A percentile compares a stretch with the other conserved stretches of the same genome.
These are phyloP conservation scores for Phoenix dactylifera DNA, from an alignment of 176 grass and related monocot species.

Conservation along the genomic window DNA sequence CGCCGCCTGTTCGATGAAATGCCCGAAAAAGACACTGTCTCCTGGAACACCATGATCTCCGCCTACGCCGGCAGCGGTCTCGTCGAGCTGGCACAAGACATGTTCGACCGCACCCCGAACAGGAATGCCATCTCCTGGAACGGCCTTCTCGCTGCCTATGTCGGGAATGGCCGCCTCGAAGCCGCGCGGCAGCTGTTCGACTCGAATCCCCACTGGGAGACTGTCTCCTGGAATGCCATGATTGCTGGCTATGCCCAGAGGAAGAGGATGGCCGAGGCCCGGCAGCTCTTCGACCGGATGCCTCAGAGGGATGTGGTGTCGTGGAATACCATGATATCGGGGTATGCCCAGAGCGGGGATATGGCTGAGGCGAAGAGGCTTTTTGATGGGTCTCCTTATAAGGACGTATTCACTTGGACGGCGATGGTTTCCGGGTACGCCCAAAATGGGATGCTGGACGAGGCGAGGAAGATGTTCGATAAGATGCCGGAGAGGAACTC, in stretches of 20 bases:
- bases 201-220: slow-evolving; percentile 66
- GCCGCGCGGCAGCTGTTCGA: slow-evolving; percentile 53
- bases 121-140: slow-evolving; percentile 87
- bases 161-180: slow-evolving; percentile 47
- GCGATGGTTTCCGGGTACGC: slow-evolving; percentile 79
- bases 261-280: slow-evolving; percentile 38
- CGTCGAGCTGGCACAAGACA: slow-evolving; percentile 45
- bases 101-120: slow-evolving; percentile 57
- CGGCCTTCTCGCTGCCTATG: slow-evolving; percentile 66
- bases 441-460: slow-evolving; percentile 73
- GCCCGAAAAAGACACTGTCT: slow-evolving; percentile 49
- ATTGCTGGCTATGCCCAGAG: slow-evolving; percentile 58
- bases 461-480: slow-evolving; percentile 62
- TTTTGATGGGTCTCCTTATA: slow-evolving; percentile 51
- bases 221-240: slow-evolving; percentile 85
- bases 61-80: slow-evolving; percentile 57
- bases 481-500: slow-evolving; percentile 75
- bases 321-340: slow-evolving; percentile 79
- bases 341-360: slow-evolving; percentile 51
- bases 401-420: slow-evolving; percentile 88
- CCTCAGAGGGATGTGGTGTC: slow-evolving; percentile 59
- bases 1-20: slow-evolving; percentile 74
- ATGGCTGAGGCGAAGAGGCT: slow-evolving; percentile 52
- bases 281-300: slow-evolving; percentile 63
- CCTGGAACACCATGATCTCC: slow-evolving; percentile 83